Evolutionary conservation across 345 rosid species (phyloP), one percentile per base, ranked within the genome.

Genomic region (Alliaria petiolata): DNA sequence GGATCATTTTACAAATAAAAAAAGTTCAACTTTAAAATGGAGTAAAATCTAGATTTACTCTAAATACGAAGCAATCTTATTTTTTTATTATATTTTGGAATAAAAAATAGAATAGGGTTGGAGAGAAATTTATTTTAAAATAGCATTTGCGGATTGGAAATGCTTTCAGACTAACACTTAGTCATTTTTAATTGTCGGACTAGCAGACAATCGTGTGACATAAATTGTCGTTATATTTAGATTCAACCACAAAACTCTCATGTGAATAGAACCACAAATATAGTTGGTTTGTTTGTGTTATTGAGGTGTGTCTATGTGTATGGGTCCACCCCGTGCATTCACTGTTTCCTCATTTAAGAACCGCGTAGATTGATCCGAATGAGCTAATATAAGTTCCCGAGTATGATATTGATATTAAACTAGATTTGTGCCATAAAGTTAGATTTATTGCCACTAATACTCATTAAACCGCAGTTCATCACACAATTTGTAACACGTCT

Each of bases 181-280:
- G 26, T 55, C 31, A 5, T 42, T 19, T 31, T 19, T 17, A 22
- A 26, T 57, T 45, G 45, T 45, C 28, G 5, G 17, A 56, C 28
- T 45, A 57, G 57, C 65, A 28, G 66, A 69, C 57, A 56, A 56
- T 7, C 26, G 56, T 33, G 56, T 34, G 65, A 46, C 65, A 59
- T 8, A 36, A 16, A 26, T 58, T 69, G 19, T 35, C 58, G 66
- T 34, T 56, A 58, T 11, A 38, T 58, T 15, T 35, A 35, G 49
- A 58, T 35, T 35, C 15, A 47, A 58, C 58, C 38, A 58, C 14
- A 34, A 1, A 46, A 56, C 15, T 56, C 4, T 69, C 57, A 69
- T 69, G 65, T 58, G 65, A 58, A 57, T 39, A 39, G 51, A 56
- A 22, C 39, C 4, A 69, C 0, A 12, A 34, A 22, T n/a, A n/a